Percentiles rank a stretch among this genome's conserved stretches.
Evolutionary conservation across 2,329 filamentous ascomycete genomes (phyloP).

Genomic region (Alternaria gaisen): DNA sequence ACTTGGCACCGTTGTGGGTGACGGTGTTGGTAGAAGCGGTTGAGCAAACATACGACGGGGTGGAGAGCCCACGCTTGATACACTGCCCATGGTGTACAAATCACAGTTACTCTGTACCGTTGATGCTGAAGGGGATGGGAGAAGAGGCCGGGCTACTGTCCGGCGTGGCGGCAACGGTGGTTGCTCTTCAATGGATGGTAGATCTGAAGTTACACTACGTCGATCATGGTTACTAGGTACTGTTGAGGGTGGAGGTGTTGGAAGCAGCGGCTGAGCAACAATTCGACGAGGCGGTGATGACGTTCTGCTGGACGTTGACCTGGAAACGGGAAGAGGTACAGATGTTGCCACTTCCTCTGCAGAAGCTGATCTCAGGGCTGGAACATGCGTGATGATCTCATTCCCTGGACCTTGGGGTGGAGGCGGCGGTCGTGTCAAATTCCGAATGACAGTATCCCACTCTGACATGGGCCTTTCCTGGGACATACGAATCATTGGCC

Average conservation of each 20-base stretch:
- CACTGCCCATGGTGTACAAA: conserved; percentile 11
- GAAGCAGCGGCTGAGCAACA: conserved; percentile 43
- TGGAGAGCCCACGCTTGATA: conserved; percentile 15
- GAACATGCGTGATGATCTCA: conserved; percentile 45
- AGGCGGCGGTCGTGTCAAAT: conserved; percentile 37
- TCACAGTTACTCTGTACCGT: conserved; percentile 36
- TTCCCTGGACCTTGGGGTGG: conserved; percentile 21
- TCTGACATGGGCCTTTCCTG: conserved; percentile 54
- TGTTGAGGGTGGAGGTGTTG: conserved; percentile 43
- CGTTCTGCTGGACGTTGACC: conserved; percentile 16
- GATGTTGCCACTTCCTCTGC: conserved; percentile 28
- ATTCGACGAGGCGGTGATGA: conserved; percentile 31
- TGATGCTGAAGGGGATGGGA: conserved; percentile 43
- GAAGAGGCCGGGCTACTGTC: conserved; percentile 40
- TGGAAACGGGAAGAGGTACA: conserved; percentile 27
- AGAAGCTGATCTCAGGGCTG: conserved; percentile 30
- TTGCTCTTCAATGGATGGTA: conserved; percentile 36
- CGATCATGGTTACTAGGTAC: conserved; percentile 33
- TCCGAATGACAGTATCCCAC: conserved; percentile 49
- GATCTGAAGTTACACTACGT: conserved; percentile 32
- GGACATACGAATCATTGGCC: conserved; percentile 49
- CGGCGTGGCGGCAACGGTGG: conserved; percentile 29
- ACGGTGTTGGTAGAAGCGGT: conserved; percentile 41
- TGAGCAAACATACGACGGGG: conserved; percentile 35
- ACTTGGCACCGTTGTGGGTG: conserved; percentile 39